Base-by-base conservation (phyloP, 2,329 filamentous ascomycete genomes). In the Pseudogymnoascus sp. region DNA sequence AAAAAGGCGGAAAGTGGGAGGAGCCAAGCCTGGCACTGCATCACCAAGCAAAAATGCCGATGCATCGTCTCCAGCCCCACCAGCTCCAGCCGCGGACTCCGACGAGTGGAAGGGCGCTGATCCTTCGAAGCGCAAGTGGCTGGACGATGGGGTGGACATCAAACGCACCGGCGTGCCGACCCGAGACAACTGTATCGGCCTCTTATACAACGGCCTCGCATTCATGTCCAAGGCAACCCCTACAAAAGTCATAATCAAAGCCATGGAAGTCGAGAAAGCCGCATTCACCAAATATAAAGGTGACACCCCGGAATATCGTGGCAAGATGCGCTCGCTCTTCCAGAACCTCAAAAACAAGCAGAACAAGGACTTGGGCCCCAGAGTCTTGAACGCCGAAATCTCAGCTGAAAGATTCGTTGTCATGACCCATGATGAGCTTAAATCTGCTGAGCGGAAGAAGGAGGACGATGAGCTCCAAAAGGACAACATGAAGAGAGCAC, bases 401-500 rank as follows among this genome's bases (percentile, higher is more conserved):
- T 67, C 81, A 0, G 78, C 92, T 0, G 83, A 85, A 2, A 79
- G 80, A 36, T 95, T 99, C 68, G 92, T 96, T 62, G 78, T 79
- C 69, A 96, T 99, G 94, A 84, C 85, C 7, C 86, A 90, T 69
- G 89, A 96, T 61, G 93, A 97, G 74, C 84, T 99, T 72, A 95
- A 95, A 78, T 94, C 89, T 57, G 87, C 86, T 58, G 86, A 94
- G 74, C 88, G 90, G 75, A 85, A 86, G 64, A 85, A 84, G 69
- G 84, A 87, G 71, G 92, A 97, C 68, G 78, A 83, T 68, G 85
- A 85, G 73, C 81, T 96, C 59, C 82, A 92, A 72, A 85, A 89
- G 76, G 91, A 97, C 76, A 99, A 99, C 76, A 92, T 97, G 89
- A 92, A 92, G 79, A 91, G 93, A 75, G 91, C 94, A 1, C 95